Evolutionary conservation across 2,329 filamentous ascomycete genomes (phyloP), one percentile per base, ranked within the genome.

Genomic region (Trichoderma hamatum): DNA sequence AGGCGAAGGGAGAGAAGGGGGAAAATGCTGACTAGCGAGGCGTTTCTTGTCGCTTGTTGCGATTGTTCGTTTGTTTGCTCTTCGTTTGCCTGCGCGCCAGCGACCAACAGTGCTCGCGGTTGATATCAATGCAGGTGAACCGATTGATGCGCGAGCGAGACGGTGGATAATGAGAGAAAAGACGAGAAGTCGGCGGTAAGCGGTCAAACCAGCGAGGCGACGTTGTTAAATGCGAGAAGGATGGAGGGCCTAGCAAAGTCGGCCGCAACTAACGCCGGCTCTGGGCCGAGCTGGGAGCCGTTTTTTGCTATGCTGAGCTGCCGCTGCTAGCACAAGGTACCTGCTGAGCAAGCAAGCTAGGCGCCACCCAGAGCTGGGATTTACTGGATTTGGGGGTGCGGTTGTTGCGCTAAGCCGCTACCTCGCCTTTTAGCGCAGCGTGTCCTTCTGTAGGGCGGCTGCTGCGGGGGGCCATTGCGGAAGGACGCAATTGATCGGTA

Each of bases 141-240:
- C n/a, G 32, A 49, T 30, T 30, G 58, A 43, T 39, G 26, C 14
- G 10, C 32, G 26, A 13, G 59, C 54, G 54, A 26, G 43, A 62
- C 26, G 30, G 30, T 39, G 66, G 60, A 56, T 49, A 55, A 65
- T 34, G 52, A 60, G 32, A 34, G 56, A 49, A 30, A 32, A 54
- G 34, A 68, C 34, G 63, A 70, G 51, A 49, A 69, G 66, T 70
- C 69, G 69, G 69, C 67, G 67, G 66, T 70, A 70, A 70, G 69
- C 69, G 69, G 69, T 28, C 67, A 61, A 58, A 67, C 19, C 34
- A 36, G 68, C 55, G 55, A 68, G 58, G 65, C 51, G 63, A 62
- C 55, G 26, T 39, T 68, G 64, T 68, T 67, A 70, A 68, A 56
- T 67, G 55, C 63, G 55, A 61, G 52, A 59, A 58, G 63, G 61